Conservation (phyloP, 2,329 filamentous ascomycete species). For the Mycosphaerella arachidis region DNA sequence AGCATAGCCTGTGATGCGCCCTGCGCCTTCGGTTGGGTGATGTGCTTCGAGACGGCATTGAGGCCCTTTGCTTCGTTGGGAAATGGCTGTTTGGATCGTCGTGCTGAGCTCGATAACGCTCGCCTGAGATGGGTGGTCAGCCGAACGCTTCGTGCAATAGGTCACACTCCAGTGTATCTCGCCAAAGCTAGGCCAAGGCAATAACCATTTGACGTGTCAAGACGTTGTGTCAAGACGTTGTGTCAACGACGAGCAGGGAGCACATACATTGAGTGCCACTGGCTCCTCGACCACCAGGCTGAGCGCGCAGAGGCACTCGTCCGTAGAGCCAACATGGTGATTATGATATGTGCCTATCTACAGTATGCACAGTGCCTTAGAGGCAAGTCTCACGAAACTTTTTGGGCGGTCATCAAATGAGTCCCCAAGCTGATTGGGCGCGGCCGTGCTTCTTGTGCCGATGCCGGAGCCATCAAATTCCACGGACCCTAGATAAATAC, state of each 20-base stretch:
- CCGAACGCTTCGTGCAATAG: conserved; percentile 2
- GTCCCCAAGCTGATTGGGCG: too few relatives aligned
- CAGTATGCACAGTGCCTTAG: background rate
- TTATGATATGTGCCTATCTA: background rate
- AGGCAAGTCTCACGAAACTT: background rate
- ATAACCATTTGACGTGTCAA: too few relatives aligned
- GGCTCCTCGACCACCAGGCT: conserved; percentile 18
- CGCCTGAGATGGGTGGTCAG: conserved; percentile 4
- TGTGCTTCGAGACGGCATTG: conserved; percentile 77
- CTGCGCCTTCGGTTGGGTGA: conserved; percentile 97
- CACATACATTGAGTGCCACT: conserved; percentile 20
- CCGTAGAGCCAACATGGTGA: conserved; percentile 13
- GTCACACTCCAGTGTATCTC: background rate
- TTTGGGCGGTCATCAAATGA: background rate
- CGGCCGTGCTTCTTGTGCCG: too few relatives aligned
- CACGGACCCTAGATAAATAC: too few relatives aligned
- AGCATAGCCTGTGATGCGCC: conserved; percentile 98
- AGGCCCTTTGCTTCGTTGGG: conserved; percentile 42
- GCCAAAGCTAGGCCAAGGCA: too few relatives aligned
- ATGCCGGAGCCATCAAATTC: too few relatives aligned
- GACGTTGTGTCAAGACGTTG: too few relatives aligned
- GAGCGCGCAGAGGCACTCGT: conserved; percentile 13
- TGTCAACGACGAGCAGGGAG: too few relatives aligned
- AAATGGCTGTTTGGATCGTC: conserved; percentile 21
- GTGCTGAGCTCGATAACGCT: conserved; percentile 18